phyloP scores from a whole-genome alignment of 139 green algal genomes.

The Asterochloris erici region DNA sequence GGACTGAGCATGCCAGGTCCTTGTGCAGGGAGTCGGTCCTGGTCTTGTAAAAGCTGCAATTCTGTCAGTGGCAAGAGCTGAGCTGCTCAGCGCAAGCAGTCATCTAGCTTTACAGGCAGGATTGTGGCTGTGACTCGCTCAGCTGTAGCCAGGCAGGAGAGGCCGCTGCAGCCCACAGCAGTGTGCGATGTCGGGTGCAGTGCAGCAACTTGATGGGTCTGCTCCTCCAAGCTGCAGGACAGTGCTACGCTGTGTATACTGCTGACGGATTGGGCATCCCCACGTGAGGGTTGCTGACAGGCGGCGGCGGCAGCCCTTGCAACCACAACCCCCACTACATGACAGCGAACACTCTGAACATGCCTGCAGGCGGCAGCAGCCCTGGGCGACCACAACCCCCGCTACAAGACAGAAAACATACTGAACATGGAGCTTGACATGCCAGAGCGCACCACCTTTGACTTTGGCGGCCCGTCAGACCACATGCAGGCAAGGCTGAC shows the following conservation, averaged over 20 bases:
- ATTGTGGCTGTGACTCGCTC: too few relatives aligned
- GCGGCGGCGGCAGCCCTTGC: conserved; percentile 50
- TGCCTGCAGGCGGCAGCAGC: conserved; percentile 48
- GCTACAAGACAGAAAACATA: conserved; percentile 80
- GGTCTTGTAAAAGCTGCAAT: too few relatives aligned
- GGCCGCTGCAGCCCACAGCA: too few relatives aligned
- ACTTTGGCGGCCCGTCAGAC: conserved; percentile 21
- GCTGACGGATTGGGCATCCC: conserved; percentile 19
- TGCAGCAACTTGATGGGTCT: too few relatives aligned
- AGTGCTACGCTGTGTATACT: not conserved
- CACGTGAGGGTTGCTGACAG: conserved; percentile 46
- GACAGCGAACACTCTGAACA: conserved; percentile 70
- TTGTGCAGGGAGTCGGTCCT: too few relatives aligned
- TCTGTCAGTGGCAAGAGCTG: too few relatives aligned
- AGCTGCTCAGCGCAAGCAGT: too few relatives aligned
- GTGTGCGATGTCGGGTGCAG: too few relatives aligned
- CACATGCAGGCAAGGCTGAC: not conserved
- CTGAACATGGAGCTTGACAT: conserved; percentile 72
- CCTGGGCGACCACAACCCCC: conserved; percentile 69
- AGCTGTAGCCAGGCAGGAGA: too few relatives aligned
- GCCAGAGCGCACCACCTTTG: conserved; percentile 65
- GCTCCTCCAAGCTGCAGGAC: too few relatives aligned
- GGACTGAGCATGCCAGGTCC: too few relatives aligned
- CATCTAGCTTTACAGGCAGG: too few relatives aligned
- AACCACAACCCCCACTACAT: conserved; percentile 74